Conservation (phyloP, 202 grass and related monocot genomes). For the Carex arenaria region DNA sequence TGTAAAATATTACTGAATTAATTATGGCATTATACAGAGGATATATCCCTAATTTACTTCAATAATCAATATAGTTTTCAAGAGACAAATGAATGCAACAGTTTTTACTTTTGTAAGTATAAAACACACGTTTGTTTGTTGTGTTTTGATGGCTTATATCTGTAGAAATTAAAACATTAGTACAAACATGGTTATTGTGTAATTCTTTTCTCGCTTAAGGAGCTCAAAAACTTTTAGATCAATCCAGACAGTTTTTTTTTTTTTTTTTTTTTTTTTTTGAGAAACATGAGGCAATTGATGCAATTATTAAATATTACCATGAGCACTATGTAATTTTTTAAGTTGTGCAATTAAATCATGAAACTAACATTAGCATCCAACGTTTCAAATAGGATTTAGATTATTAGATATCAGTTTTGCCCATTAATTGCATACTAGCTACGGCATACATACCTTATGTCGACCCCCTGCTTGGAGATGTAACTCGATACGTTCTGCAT, state of each 20-base stretch:
- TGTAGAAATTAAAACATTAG: not conserved
- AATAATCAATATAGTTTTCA: not conserved
- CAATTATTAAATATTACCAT: not conserved
- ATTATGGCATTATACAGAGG: not conserved
- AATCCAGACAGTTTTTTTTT: not conserved
- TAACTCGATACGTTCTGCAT: conserved; percentile 64
- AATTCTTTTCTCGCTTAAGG: not conserved
- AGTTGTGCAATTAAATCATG: not conserved
- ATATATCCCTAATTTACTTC: not conserved
- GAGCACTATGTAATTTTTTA: not conserved
- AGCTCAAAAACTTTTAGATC: not conserved
- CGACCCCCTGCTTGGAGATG: conserved; percentile 57
- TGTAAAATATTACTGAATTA: not conserved
- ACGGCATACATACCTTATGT: conserved; percentile 39
- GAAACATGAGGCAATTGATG: not conserved
- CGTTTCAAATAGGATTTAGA: not conserved
- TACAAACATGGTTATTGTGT: not conserved
- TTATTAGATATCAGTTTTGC: not conserved
- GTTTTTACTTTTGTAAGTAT: not conserved
- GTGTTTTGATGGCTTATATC: not conserved
- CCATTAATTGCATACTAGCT: not conserved
- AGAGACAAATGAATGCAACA: not conserved
- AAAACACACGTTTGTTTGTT: not conserved
- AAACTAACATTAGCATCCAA: not conserved
- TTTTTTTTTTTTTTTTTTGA: not conserved